Conservation (phyloP, 2,329 filamentous ascomycete species). For the Calonectria montana region DNA sequence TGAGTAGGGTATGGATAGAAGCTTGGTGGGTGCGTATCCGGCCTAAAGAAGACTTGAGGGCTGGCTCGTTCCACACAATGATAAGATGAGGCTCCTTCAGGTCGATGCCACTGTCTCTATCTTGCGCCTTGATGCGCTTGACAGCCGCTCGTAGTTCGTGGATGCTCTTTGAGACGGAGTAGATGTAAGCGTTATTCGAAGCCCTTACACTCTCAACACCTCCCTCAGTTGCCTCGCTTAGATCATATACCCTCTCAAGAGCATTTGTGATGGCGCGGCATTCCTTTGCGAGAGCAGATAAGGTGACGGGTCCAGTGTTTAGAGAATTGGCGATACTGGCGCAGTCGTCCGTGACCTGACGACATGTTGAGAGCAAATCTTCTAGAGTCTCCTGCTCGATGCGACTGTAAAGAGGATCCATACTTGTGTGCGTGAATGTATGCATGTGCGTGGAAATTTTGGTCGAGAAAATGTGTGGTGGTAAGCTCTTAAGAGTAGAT, state of each 20-base stretch:
- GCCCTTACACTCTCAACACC: conserved; percentile 34
- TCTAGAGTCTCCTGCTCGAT: conserved; percentile 39
- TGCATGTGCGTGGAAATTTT: conserved; percentile 15
- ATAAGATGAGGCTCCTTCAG: conserved; percentile 41
- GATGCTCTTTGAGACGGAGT: conserved; percentile 41
- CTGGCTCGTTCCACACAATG: conserved; percentile 43
- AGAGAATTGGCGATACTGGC: conserved; percentile 40
- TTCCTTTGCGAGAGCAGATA: conserved; percentile 41
- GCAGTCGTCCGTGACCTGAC: conserved; percentile 41
- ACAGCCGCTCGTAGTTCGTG: conserved; percentile 39
- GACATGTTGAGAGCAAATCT: conserved; percentile 40
- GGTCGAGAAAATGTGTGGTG: conserved; percentile 3
- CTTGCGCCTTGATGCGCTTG: conserved; percentile 41
- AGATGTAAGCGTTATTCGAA: conserved; percentile 40
- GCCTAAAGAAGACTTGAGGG: conserved; percentile 35
- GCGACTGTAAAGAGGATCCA: conserved; percentile 39
- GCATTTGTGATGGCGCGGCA: conserved; percentile 41
- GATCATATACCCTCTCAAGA: conserved; percentile 41
- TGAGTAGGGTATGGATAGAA: conserved; percentile 42
- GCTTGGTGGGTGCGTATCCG: conserved; percentile 42
- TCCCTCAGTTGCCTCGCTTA: conserved; percentile 35
- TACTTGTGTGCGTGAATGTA: conserved; percentile 14
- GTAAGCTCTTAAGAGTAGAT: not conserved
- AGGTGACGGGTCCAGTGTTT: conserved; percentile 41
- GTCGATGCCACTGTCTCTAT: conserved; percentile 43